Conservation (phyloP, 192 early-diverging fungal genomes). For the Backusella parvicylindrica region DNA sequence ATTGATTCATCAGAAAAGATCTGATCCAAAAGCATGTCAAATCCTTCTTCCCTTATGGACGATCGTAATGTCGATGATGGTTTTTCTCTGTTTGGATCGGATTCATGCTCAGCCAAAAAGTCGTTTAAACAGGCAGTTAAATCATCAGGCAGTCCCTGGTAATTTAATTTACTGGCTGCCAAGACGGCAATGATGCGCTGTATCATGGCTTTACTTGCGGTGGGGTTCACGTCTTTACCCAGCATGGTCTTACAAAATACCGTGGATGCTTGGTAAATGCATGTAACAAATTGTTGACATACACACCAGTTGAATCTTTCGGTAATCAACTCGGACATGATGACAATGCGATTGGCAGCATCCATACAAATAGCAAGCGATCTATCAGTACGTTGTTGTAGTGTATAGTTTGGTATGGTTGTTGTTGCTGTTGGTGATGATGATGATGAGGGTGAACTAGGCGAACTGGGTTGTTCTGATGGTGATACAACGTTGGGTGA, state of each 20-base stretch:
- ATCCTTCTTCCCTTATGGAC: not conserved
- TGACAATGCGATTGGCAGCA: slow-evolving; percentile 26
- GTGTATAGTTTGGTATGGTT: not conserved
- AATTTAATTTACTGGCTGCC: slow-evolving; percentile 13
- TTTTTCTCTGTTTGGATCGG: not conserved
- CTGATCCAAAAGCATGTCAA: slow-evolving; percentile 7
- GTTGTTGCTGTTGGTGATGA: not conserved
- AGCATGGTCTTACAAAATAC: slow-evolving; percentile 20
- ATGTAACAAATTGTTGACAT: slow-evolving; percentile 29
- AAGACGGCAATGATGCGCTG: slow-evolving; percentile 26
- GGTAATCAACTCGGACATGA: slow-evolving; percentile 17
- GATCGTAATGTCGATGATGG: not conserved
- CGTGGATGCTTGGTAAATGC: slow-evolving; percentile 26
- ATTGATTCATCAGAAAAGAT: not conserved
- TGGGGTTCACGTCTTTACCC: not conserved
- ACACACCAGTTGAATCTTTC: slow-evolving; percentile 28
- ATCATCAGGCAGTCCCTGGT: slow-evolving; percentile 30
- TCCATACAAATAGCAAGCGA: slow-evolving; percentile 28
- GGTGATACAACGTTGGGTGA: not conserved
- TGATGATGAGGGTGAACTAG: not conserved
- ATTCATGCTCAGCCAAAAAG: slow-evolving; percentile 21
- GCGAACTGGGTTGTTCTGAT: not conserved
- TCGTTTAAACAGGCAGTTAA: slow-evolving; percentile 25
- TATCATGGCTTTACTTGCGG: slow-evolving; percentile 18
- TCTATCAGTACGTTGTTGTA: slow-evolving; percentile 5